phyloP scores from a whole-genome alignment of 1,284 basidiomycete genomes.

The Ustilago hordei region DNA sequence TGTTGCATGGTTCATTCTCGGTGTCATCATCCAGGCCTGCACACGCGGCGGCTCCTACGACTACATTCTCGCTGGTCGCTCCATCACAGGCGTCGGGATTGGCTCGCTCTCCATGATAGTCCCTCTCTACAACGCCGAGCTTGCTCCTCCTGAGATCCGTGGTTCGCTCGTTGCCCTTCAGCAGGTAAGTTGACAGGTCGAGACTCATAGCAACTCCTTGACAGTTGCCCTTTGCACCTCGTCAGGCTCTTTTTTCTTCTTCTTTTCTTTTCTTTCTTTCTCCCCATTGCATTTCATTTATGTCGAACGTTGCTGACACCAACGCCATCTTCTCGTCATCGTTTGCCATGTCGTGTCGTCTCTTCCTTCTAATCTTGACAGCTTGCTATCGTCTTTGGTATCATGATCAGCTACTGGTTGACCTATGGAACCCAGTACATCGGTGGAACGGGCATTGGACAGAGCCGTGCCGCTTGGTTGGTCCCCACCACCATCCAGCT shows the following conservation, averaged over 20 bases:
- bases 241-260: not conserved
- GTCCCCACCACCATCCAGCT: constrained; percentile 28
- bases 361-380: not conserved
- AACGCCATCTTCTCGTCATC: no score
- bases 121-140: constrained; percentile 47
- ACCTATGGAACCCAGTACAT: constrained; percentile 75
- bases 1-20: constrained; percentile 78
- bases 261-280: not conserved
- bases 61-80: constrained; percentile 77
- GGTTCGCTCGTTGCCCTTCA: constrained; percentile 41
- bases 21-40: constrained; percentile 76
- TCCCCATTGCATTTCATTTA: not conserved
- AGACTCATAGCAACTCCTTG: not conserved
- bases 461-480: constrained; percentile 71
- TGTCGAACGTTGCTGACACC: not conserved
- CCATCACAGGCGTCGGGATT: constrained; percentile 81
- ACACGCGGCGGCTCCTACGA: constrained; percentile 74
- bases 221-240: constrained; percentile 2
- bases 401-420: constrained; percentile 78
- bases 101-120: constrained; percentile 80
- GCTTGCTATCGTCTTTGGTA: constrained; percentile 42
- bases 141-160: constrained; percentile 36
- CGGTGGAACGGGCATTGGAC: constrained; percentile 72
- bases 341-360: no score
- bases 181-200: constrained; percentile 15